Percentiles rank a stretch among this genome's conserved stretches.
These are phyloP conservation scores for Cercis canadensis DNA, from an alignment of 306 rosid genomes.

Conservation along the genomic window DNA sequence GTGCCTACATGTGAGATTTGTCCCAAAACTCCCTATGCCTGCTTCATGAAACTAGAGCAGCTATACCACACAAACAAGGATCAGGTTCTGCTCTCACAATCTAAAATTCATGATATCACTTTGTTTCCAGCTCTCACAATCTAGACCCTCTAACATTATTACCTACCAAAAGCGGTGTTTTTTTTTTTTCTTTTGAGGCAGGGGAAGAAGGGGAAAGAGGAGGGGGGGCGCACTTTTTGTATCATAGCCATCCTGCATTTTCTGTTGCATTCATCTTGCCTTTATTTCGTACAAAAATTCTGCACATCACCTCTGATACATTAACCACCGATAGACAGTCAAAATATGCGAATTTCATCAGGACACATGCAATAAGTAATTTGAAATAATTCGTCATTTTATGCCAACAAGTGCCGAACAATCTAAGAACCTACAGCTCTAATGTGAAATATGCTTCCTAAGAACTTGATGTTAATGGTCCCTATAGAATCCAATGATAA, in stretches of 20 bases:
- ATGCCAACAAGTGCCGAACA: neutral
- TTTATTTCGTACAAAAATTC: too few relatives aligned
- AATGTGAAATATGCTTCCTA: neutral
- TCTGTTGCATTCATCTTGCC: too few relatives aligned
- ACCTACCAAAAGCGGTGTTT: too few relatives aligned
- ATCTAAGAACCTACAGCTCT: neutral
- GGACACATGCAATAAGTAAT: neutral
- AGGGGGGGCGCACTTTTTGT: too few relatives aligned
- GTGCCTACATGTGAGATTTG: neutral
- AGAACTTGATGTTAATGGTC: neutral
- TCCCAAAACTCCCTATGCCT: neutral
- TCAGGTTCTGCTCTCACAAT: neutral
- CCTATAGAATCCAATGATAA: neutral
- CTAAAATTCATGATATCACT: neutral
- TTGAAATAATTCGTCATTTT: neutral
- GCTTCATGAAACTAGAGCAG: neutral
- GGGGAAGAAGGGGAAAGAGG: too few relatives aligned
- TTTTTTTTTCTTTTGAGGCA: too few relatives aligned
- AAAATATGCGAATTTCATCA: too few relatives aligned
- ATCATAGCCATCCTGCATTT: too few relatives aligned
- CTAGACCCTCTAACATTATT: neutral
- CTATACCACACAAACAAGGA: neutral
- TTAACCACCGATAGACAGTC: neutral
- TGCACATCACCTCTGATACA: neutral
- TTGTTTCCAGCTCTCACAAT: neutral